Conservation (phyloP, 371 early-diverging fungal genomes). For the Parasitella parasitica region DNA sequence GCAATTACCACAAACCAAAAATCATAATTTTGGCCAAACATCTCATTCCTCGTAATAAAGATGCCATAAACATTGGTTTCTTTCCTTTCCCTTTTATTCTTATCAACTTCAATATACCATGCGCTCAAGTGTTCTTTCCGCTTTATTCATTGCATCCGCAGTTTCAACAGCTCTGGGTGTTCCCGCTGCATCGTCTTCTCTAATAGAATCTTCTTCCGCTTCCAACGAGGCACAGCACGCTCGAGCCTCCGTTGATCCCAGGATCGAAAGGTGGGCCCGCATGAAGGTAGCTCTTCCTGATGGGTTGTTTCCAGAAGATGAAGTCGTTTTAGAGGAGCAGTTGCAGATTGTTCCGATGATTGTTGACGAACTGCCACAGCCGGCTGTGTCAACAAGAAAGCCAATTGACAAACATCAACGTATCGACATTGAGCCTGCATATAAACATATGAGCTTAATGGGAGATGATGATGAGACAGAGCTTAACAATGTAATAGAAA, state of each 20-base stretch:
- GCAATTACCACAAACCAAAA: background rate
- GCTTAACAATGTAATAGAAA: background rate
- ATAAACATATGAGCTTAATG: background rate
- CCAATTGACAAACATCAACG: background rate
- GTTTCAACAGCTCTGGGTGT: background rate
- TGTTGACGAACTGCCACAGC: background rate
- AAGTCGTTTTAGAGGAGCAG: background rate
- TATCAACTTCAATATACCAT: background rate
- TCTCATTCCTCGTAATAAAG: background rate
- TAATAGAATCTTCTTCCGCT: background rate
- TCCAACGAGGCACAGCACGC: background rate
- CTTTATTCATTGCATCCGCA: background rate
- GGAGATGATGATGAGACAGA: background rate
- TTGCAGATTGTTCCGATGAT: background rate
- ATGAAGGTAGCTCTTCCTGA: constrained; percentile 11
- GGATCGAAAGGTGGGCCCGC: background rate
- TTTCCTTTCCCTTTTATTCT: background rate
- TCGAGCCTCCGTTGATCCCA: background rate
- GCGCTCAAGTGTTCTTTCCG: background rate
- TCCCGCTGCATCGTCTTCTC: background rate
- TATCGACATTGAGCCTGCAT: background rate
- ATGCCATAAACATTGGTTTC: background rate
- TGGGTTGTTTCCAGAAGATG: constrained; percentile 1
- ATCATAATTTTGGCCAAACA: background rate
- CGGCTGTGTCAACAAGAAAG: background rate